Evolutionary conservation across 1,139 yeast species (phyloP).

Genomic region (Pichia sp.): DNA sequence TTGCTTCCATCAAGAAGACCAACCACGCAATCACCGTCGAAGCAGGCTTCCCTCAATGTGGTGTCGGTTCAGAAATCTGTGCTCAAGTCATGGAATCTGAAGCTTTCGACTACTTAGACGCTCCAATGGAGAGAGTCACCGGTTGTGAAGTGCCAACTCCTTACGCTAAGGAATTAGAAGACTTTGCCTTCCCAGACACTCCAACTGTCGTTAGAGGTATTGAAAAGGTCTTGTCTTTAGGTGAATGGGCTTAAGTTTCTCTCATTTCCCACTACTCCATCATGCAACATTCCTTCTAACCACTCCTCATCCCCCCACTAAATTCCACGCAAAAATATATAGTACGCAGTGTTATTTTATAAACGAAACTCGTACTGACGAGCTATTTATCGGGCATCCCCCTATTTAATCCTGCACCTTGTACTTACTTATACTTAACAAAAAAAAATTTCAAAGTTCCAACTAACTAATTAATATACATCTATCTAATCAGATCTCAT

Average conservation of each 20-base stretch:
- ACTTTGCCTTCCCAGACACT: slow-evolving; percentile 97
- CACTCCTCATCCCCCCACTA: too few relatives aligned
- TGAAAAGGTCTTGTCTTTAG: slow-evolving; percentile 79
- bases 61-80: slow-evolving; percentile 97
- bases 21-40: slow-evolving; percentile 95
- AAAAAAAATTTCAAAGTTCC: too few relatives aligned
- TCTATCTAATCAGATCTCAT: too few relatives aligned
- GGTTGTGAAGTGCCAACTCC: slow-evolving; percentile 99
- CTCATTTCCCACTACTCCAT: too few relatives aligned
- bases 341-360: too few relatives aligned
- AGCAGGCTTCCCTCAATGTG: slow-evolving; percentile 97
- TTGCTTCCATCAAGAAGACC: slow-evolving; percentile 91
- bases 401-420: too few relatives aligned
- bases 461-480: too few relatives aligned
- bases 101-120: slow-evolving; percentile 97
- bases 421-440: too few relatives aligned
- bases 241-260: slow-evolving; percentile 27
- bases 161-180: slow-evolving; percentile 93
- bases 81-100: slow-evolving; percentile 99
- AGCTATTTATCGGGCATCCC: too few relatives aligned
- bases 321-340: too few relatives aligned
- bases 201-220: slow-evolving; percentile 87
- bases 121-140: slow-evolving; percentile 97
- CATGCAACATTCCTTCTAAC: too few relatives aligned
- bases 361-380: too few relatives aligned